Evolutionary conservation across 805 yeast species (phyloP), one percentile per base, ranked within the genome.

Genomic region (Schwanniomyces yamadae): DNA sequence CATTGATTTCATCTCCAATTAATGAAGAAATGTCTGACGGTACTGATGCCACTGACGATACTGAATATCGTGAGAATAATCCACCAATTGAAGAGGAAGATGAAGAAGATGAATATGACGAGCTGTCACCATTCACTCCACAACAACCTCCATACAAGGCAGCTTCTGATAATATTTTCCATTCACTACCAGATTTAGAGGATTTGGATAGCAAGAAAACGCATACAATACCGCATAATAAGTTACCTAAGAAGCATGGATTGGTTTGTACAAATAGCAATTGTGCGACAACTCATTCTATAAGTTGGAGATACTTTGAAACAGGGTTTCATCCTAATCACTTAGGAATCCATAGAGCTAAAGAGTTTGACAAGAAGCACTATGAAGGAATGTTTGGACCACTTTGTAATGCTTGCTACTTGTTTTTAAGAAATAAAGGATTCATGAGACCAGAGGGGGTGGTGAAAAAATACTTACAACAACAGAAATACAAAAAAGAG

Each of bases 341-440:
- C 42, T 63, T 61, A 40, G 61, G 58, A 21, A 57, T 66, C 16
- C 66, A 58, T 36, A 50, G 62, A 33, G 64, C 71, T 6, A 56
- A 54, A 22, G 58, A 57, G 33, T 66, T 68, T 41, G 62, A 67
- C 48, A 64, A 63, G 45, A 57, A 55, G 38, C 50, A 63, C 40
- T 68, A 65, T 41, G 71, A 68, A 32, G 74, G 73, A 5, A 68
- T 68, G 74, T 65, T 62, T 46, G 74, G 74, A 4, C 73, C 73
- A 0, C 50, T 69, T 41, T 69, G 74, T 46, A 69, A 69, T 42
- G 74, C 74, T 10, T 69, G 74, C 46, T 68, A 60, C 48, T 47
- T 68, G 17, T 69, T 69, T 39, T 58, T 66, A 34, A 54, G 71
- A 34, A 66, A 59, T 36, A 65, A 63, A 42, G 71, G 71, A 14